Conservation (phyloP, 441 rosid genomes). For the Bocquillonia castaneifolia region DNA sequence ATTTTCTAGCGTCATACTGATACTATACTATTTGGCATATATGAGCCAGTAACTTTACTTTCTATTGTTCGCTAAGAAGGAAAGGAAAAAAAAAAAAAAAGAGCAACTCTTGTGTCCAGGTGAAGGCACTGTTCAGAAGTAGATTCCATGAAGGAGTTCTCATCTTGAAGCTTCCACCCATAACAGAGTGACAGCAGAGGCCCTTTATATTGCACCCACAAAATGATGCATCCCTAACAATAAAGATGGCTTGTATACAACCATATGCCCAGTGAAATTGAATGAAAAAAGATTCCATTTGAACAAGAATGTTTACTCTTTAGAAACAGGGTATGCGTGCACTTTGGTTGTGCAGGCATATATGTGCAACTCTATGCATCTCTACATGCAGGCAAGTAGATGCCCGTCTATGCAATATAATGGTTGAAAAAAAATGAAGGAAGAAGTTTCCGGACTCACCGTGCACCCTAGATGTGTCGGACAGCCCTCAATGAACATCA, state of each 20-base stretch:
- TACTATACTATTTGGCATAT: not conserved
- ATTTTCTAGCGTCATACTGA: not conserved
- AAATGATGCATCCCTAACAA: not conserved
- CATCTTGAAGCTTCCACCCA: not conserved
- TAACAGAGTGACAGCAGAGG: not conserved
- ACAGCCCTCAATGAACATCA: slow-evolving; percentile 92
- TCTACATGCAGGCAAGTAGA: not conserved
- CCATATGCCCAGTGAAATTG: not conserved
- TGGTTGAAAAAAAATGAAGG: not conserved
- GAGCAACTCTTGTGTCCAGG: not conserved
- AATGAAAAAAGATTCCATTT: not conserved
- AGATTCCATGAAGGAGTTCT: not conserved
- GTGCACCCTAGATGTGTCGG: slow-evolving; percentile 82
- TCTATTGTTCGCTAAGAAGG: not conserved
- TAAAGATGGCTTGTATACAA: not conserved
- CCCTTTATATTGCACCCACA: not conserved
- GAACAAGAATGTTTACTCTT: not conserved
- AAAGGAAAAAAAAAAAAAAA: not conserved
- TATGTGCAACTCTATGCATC: too few species aligned
- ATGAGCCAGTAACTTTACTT: not conserved
- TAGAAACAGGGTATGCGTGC: not conserved
- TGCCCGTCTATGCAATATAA: not conserved
- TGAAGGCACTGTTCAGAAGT: not conserved
- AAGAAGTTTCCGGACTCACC: slow-evolving; percentile 43
- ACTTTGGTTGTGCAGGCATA: not conserved